Evolutionary conservation across 768 basidiomycete genomes (phyloP).

Genomic region (Cystobasidium tubakii): DNA sequence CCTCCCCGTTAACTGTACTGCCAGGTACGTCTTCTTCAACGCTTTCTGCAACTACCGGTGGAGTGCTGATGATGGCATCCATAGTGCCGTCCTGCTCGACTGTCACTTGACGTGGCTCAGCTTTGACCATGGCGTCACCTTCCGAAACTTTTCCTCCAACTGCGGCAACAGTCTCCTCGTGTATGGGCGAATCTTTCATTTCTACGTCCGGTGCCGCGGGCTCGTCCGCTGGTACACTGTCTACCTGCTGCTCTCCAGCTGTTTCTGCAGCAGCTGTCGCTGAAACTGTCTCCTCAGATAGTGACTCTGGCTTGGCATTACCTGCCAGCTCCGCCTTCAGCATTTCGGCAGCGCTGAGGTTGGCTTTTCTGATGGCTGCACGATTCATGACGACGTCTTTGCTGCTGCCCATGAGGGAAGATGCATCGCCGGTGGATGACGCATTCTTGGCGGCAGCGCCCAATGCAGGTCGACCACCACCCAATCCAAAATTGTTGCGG

Average conservation of each 20-base stretch:
- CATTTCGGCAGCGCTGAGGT: constrained; percentile 90
- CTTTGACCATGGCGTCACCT: constrained; percentile 16
- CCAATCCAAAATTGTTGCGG: background rate
- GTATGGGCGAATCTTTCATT: background rate
- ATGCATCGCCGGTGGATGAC: background rate
- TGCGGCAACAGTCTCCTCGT: constrained; percentile 12
- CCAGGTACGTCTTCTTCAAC: constrained; percentile 30
- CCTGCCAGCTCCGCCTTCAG: constrained; percentile 77
- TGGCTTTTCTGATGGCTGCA: constrained; percentile 85
- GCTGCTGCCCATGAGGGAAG: constrained; percentile 18
- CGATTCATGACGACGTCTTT: constrained; percentile 71
- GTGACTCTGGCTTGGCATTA: background rate
- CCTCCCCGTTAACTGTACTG: constrained; percentile 21
- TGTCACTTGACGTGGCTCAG: background rate
- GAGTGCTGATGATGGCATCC: constrained; percentile 19
- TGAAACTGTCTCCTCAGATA: constrained; percentile 6
- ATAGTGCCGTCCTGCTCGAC: constrained; percentile 27
- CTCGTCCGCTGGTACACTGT: background rate
- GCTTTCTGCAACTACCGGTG: background rate
- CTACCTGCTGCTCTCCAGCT: background rate
- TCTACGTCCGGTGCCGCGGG: background rate
- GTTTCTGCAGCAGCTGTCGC: constrained; percentile 27
- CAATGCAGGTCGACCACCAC: background rate
- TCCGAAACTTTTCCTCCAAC: constrained; percentile 21
- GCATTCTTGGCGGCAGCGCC: background rate